Base-by-base conservation (phyloP, 371 early-diverging fungal species). In the Syncephalastrum sp. region DNA sequence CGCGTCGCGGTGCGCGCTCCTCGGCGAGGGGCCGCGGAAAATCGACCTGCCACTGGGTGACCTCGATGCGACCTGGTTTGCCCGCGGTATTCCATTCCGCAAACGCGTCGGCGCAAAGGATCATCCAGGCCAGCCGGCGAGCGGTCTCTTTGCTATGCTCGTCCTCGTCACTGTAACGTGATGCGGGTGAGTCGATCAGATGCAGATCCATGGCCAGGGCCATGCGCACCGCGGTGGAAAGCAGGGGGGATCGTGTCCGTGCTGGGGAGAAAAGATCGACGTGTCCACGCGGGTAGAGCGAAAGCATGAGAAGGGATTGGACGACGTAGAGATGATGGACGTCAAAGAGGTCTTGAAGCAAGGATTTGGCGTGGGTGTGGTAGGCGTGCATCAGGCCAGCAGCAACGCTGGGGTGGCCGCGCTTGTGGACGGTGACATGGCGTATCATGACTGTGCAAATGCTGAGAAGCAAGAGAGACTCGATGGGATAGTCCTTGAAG, bases 271-370 rank as follows among this genome's bases (percentile, higher is more conserved):
- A 67, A 24, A 77, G 47, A 21, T 69, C 66, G 1, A 58, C 57
- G 47, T 74, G 77, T 2, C 68, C 68, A 16, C 73, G 69, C 1
- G 75, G 70, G 50, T 60, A 73, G 10, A 73, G 44, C 10, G 79
- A 79, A 4, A 75, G 53, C 21, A 79, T 59, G 24, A 73, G 63
- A 47, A 79, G 57, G 1, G 79, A 68, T 27, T 70, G 74, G 7
- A 79, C 62, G 12, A 79, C 63, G 8, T 59, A 59, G 10, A 75
- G 57, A 57, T 79, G 70, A n/a, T 58, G 65, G 0, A 67, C 61
- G 50, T 73, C 79, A 60, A 79, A 79, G 15, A 75, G 49, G 50
- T 79, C 72, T 57, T 75, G 70, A 42, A 79, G 53, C 33, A 75
- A 38, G 6, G 61, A 49, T 14, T 62, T 63, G n/a, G 79, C 79